Percentiles rank a stretch among this genome's conserved stretches.
These are phyloP conservation scores for Diaporthe australafricana DNA, from an alignment of 2,329 filamentous ascomycete genomes.

Conservation along the genomic window DNA sequence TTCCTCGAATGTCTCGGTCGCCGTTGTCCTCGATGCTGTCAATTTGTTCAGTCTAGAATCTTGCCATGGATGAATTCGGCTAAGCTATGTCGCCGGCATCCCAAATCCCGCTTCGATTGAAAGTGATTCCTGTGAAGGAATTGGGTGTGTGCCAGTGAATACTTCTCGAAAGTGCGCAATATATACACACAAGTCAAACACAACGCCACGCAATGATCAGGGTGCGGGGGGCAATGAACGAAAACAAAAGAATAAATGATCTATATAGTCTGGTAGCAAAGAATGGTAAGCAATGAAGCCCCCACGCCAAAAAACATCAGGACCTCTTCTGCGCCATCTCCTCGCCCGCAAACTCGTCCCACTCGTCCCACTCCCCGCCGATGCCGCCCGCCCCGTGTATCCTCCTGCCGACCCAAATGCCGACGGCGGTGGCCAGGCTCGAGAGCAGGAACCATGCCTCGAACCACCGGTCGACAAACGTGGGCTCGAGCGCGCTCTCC, in stretches of 20 bases:
- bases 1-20: too few species aligned
- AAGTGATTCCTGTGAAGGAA: too few species aligned
- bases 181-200: neutral
- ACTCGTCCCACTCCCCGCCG: slow-evolving; percentile 64
- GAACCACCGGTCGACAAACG: slow-evolving; percentile 86
- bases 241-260: neutral
- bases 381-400: slow-evolving; percentile 55
- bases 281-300: neutral
- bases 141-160: too few species aligned
- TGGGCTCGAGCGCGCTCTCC: slow-evolving; percentile 78
- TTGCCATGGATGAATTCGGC: neutral
- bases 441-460: slow-evolving; percentile 86
- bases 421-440: slow-evolving; percentile 73
- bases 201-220: neutral
- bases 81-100: too few species aligned
- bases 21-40: neutral
- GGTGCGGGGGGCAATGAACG: neutral
- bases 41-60: neutral
- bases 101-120: neutral
- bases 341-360: slow-evolving; percentile 71
- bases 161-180: neutral
- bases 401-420: slow-evolving; percentile 78
- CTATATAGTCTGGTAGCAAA: slow-evolving; percentile 1
- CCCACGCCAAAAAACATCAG: slow-evolving; percentile 48
- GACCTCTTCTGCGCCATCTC: slow-evolving; percentile 80